Conservation (phyloP, 1,139 yeast species). For the Ogataea hybrid region DNA sequence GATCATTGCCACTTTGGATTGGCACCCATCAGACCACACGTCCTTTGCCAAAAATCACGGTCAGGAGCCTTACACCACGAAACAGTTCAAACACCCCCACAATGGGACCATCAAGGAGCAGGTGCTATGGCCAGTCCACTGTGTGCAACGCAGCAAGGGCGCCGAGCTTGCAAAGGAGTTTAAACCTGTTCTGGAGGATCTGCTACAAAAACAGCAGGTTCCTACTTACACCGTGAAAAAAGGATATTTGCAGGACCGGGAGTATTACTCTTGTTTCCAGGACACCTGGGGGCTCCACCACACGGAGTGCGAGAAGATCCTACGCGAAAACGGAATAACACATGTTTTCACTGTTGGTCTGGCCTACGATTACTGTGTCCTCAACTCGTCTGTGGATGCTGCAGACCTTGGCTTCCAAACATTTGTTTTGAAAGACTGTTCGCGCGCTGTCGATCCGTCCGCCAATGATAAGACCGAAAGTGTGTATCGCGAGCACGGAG, state of each 20-base stretch:
- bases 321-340: conserved; percentile 46
- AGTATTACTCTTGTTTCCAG: conserved; percentile 84
- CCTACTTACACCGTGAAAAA: conserved; percentile 54
- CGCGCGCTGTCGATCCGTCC: conserved; percentile 45
- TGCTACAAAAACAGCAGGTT: conserved; percentile 28
- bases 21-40: conserved; percentile 80
- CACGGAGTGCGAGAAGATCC: conserved; percentile 58
- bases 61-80: conserved; percentile 50
- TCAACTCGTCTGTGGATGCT: conserved; percentile 71
- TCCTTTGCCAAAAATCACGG: conserved; percentile 78
- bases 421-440: conserved; percentile 53
- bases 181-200: conserved; percentile 27
- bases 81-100: conserved; percentile 53
- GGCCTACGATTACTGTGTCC: conserved; percentile 85
- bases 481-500: conserved; percentile 21
- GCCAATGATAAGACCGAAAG: conserved; percentile 23
- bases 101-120: conserved; percentile 40
- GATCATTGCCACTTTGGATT: conserved; percentile 76
- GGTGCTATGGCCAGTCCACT: conserved; percentile 88
- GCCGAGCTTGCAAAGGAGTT: conserved; percentile 58
- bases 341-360: conserved; percentile 76
- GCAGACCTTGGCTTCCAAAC: conserved; percentile 61
- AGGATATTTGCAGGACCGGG: conserved; percentile 70
- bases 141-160: conserved; percentile 71
- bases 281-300: conserved; percentile 74